phyloP scores from a whole-genome alignment of 2,329 filamentous ascomycete species.

The Microsporum audouinii region DNA sequence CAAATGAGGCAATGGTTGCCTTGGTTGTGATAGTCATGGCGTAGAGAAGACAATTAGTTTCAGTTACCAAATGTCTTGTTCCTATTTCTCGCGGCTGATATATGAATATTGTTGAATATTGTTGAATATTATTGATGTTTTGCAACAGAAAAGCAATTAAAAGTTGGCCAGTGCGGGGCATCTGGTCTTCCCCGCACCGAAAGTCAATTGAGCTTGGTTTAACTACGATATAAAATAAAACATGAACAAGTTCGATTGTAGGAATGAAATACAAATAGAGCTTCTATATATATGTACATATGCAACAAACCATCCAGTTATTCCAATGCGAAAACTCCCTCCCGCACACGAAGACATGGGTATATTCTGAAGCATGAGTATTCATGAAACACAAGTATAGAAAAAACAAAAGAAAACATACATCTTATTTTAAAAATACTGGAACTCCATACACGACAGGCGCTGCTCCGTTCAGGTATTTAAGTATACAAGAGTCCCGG shows the following conservation, averaged over 20 bases:
- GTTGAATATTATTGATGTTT: neutral
- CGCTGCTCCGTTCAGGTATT: constrained; percentile 85
- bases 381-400: neutral
- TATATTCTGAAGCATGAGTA: neutral
- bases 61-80: neutral
- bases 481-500: constrained; percentile 68
- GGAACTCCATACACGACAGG: constrained; percentile 93
- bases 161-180: neutral
- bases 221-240: no score
- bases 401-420: neutral
- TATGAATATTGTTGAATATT: neutral
- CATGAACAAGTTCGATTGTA: neutral
- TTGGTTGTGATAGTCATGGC: constrained; percentile 78
- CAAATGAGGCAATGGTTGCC: constrained; percentile 80
- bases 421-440: constrained; percentile 53
- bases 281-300: neutral
- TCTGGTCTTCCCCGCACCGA: neutral
- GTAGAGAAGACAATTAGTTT: neutral
- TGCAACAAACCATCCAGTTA: neutral
- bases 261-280: neutral
- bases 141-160: neutral
- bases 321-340: neutral
- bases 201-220: neutral
- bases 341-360: neutral
- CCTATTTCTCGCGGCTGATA: neutral